Percentiles rank a stretch among this genome's conserved stretches.
Evolutionary conservation across 345 rosid genomes (phyloP).

Genomic region (Eucalyptus regnans): DNA sequence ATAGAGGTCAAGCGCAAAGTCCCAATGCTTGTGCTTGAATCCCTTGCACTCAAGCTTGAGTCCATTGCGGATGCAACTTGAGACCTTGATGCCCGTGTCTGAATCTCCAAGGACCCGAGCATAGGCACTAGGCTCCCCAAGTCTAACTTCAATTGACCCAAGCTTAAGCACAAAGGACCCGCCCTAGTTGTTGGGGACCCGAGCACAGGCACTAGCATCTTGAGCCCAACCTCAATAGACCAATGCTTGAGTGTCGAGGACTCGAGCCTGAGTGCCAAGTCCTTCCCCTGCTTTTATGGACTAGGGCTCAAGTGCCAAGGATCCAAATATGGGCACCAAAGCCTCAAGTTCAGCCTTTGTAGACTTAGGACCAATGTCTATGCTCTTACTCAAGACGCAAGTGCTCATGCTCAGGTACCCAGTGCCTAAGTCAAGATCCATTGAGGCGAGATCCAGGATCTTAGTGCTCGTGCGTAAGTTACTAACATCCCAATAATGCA

Average conservation of each 20-base stretch:
- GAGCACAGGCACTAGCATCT: neutral
- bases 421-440: fast-evolving
- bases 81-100: fast-evolving
- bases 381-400: neutral
- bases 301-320: neutral
- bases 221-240: neutral
- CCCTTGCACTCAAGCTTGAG: neutral
- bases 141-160: fast-evolving
- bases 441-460: fast-evolving
- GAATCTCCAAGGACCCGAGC: neutral
- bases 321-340: neutral
- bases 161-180: neutral
- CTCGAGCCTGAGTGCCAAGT: fast-evolving
- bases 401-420: neutral
- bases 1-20: neutral
- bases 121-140: neutral
- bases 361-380: neutral
- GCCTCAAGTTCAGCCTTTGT: neutral
- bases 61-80: fast-evolving
- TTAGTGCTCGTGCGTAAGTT: fast-evolving
- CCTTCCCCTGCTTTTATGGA: neutral
- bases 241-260: neutral
- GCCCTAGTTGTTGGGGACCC: neutral
- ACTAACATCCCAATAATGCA: neutral
- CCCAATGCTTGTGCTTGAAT: neutral